phyloP scores from a whole-genome alignment of 2,329 filamentous ascomycete species.

The Fusarium neocosmosporiellum region DNA sequence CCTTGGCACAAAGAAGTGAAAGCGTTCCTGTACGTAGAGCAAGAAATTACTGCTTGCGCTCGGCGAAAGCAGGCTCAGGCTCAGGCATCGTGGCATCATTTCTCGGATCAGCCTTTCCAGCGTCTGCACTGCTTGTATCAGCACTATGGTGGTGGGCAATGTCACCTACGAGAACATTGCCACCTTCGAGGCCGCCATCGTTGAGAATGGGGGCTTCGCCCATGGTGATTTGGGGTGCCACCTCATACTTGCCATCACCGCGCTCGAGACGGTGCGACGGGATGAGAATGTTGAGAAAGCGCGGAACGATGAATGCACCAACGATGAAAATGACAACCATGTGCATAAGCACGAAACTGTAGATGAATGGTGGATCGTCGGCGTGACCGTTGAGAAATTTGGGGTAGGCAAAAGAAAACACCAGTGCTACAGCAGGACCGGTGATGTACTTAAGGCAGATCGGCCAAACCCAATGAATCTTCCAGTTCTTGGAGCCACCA shows the following conservation, averaged over 20 bases:
- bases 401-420: slow-evolving; percentile 60
- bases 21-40: background rate
- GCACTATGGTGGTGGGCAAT: background rate
- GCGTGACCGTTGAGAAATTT: slow-evolving; percentile 22
- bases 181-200: slow-evolving; percentile 23
- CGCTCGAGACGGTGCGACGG: slow-evolving; percentile 21
- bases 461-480: slow-evolving; percentile 59
- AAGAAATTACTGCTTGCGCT: slow-evolving; percentile 12
- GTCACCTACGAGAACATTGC: background rate
- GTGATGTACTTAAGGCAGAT: slow-evolving; percentile 58
- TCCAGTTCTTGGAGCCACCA: slow-evolving; percentile 60
- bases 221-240: slow-evolving; percentile 31
- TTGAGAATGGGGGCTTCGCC: slow-evolving; percentile 19
- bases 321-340: slow-evolving; percentile 31
- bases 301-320: slow-evolving; percentile 23
- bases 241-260: slow-evolving; percentile 32
- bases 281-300: slow-evolving; percentile 31
- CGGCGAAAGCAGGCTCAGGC: background rate
- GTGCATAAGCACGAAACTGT: slow-evolving; percentile 38
- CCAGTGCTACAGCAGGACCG: slow-evolving; percentile 57
- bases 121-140: slow-evolving; percentile 24
- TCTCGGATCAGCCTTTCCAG: slow-evolving; percentile 12
- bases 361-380: slow-evolving; percentile 30
- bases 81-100: background rate
- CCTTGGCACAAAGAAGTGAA: background rate